Conservation (phyloP, 2,329 filamentous ascomycete genomes). For the Canariomyces notabilis region DNA sequence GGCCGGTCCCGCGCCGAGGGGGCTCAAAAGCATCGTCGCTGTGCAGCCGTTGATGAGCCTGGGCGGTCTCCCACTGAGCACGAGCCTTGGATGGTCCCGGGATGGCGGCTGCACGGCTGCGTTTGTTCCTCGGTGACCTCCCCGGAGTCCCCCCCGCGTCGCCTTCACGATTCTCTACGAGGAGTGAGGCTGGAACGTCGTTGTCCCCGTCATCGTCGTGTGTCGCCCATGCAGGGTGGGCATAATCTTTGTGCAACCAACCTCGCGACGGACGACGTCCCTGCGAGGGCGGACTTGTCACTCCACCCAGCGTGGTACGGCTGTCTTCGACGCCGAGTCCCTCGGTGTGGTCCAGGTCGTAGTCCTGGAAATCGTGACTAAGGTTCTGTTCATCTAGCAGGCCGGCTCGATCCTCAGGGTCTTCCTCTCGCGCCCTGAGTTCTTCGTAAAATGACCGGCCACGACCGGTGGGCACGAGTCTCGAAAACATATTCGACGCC, state of each 20-base stretch:
- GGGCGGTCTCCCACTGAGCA: conserved; percentile 51
- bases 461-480: conserved; percentile 34
- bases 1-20: conserved; percentile 23
- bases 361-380: conserved; percentile 45
- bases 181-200: conserved; percentile 58
- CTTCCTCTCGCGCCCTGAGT: conserved; percentile 38
- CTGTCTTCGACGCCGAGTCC: conserved; percentile 43
- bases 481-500: conserved; percentile 46
- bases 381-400: conserved; percentile 51
- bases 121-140: conserved; percentile 20
- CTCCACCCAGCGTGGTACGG: conserved; percentile 39
- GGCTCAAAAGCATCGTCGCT: conserved; percentile 31
- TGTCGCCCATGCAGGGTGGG: conserved; percentile 23
- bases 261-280: conserved; percentile 10
- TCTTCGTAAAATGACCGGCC: conserved; percentile 48
- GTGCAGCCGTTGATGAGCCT: conserved; percentile 48
- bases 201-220: conserved; percentile 50
- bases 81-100: conserved; percentile 41
- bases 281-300: conserved; percentile 21
- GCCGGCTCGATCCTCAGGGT: conserved; percentile 39
- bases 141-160: conserved; percentile 10
- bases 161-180: conserved; percentile 51
- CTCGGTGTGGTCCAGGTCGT: conserved; percentile 42
- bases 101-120: conserved; percentile 27
- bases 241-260: conserved; percentile 22